These are phyloP conservation scores for Alternaria brassicicola DNA, from an alignment of 2,329 filamentous ascomycete species.

Conservation along the genomic window DNA sequence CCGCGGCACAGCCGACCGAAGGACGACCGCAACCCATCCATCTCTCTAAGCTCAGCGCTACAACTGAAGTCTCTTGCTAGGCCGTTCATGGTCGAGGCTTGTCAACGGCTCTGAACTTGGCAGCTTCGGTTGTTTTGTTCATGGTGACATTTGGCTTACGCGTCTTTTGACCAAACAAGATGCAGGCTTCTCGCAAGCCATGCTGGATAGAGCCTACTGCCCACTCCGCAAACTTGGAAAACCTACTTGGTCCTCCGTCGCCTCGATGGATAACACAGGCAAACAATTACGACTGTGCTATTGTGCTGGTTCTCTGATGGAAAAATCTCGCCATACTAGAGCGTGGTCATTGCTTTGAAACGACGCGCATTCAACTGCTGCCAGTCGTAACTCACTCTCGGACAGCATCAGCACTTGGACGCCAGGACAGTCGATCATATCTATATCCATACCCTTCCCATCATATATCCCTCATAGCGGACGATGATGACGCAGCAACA, in stretches of 20 bases:
- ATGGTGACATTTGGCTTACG: background rate
- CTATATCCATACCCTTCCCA: too few relatives aligned
- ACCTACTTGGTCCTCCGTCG: background rate
- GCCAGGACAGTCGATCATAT: background rate
- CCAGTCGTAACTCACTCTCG: background rate
- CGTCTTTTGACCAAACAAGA: background rate
- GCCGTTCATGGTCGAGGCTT: background rate
- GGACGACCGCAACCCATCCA: background rate
- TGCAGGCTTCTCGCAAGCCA: background rate
- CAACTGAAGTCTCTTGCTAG: background rate
- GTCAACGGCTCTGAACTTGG: background rate
- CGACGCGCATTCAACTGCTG: background rate
- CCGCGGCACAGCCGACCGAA: conserved; percentile 12
- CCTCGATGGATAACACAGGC: background rate
- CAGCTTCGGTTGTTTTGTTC: background rate
- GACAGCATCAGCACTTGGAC: background rate
- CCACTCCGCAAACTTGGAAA: background rate
- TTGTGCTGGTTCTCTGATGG: background rate
- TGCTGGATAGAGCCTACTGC: background rate
- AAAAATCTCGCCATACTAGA: background rate
- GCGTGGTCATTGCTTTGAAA: background rate
- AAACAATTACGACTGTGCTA: background rate
- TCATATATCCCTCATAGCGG: background rate
- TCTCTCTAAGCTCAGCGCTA: background rate
- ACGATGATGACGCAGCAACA: background rate